phyloP scores from a whole-genome alignment of 768 basidiomycete species.

The Hirschioporus abietinus region DNA sequence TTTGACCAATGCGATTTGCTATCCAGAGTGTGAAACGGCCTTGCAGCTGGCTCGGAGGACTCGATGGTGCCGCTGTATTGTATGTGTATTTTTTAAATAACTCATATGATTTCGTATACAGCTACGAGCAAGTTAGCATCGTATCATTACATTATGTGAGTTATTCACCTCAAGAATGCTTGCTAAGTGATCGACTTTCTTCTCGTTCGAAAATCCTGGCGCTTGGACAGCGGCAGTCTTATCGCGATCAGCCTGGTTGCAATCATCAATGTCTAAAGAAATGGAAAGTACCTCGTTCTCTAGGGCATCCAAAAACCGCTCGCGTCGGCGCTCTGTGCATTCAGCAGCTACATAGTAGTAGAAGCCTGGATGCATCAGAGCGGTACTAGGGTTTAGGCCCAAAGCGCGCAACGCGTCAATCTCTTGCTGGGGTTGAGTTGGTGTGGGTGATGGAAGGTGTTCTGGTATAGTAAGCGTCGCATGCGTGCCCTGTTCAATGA shows the following conservation, averaged over 20 bases:
- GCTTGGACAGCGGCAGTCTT: conserved; percentile 14
- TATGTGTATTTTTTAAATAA: conserved; percentile 73
- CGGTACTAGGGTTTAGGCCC: conserved; percentile 74
- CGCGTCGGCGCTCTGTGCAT: conserved; percentile 73
- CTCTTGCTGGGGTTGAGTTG: conserved; percentile 33
- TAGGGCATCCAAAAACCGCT: conserved; percentile 56
- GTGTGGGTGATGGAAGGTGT: conserved; percentile 38
- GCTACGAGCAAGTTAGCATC: conserved; percentile 33
- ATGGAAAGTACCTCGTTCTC: conserved; percentile 47
- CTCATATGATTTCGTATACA: conserved; percentile 94
- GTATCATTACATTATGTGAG: conserved; percentile 4
- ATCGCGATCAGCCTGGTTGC: conserved; percentile 10
- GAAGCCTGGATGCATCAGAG: conserved; percentile 87
- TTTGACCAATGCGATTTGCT: conserved; percentile 84
- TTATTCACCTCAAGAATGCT: conserved; percentile 72
- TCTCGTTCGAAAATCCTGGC: conserved; percentile 85
- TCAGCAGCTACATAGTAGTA: conserved; percentile 88
- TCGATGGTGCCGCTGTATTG: conserved; percentile 23
- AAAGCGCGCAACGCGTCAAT: conserved; percentile 55
- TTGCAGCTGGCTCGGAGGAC: conserved; percentile 45
- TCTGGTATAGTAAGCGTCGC: conserved; percentile 58
- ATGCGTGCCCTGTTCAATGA: conserved; percentile 76
- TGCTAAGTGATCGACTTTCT: conserved; percentile 83
- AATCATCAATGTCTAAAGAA: neutral
- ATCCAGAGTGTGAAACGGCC: conserved; percentile 85